Conservation (phyloP, 2,329 filamentous ascomycete genomes). For the Fusarium humuli region DNA sequence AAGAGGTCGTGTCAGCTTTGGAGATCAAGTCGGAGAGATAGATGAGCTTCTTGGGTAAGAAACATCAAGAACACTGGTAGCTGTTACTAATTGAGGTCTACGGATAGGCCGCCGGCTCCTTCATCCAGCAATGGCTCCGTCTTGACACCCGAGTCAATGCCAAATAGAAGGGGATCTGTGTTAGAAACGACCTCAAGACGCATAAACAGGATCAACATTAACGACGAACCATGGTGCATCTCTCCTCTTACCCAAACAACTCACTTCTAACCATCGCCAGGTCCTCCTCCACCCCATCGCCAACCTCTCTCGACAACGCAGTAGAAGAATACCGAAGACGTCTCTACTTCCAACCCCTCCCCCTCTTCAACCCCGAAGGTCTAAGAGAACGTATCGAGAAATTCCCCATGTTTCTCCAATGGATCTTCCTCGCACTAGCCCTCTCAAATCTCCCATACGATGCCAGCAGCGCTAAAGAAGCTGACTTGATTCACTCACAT, state of each 20-base stretch:
- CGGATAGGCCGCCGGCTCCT: not conserved
- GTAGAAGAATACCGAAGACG: constrained; percentile 30
- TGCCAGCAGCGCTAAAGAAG: constrained; percentile 24
- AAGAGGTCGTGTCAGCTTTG: constrained; percentile 5
- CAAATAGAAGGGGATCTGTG: not conserved
- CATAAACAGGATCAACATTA: not conserved
- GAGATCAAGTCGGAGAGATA: constrained; percentile 8
- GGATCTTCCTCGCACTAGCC: constrained; percentile 31
- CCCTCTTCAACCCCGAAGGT: constrained; percentile 26
- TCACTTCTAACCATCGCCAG: not conserved
- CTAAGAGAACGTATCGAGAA: constrained; percentile 8
- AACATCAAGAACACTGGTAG: rapidly evolving
- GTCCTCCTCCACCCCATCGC: constrained; percentile 1
- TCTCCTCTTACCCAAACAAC: rapidly evolving
- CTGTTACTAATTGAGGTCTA: not conserved
- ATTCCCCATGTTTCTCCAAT: constrained; percentile 28
- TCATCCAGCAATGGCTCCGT: constrained; percentile 19
- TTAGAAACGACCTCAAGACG: constrained; percentile 6
- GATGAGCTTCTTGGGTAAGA: constrained; percentile 22
- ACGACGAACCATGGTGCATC: not conserved
- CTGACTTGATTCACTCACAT: constrained; percentile 17
- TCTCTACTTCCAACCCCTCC: constrained; percentile 39
- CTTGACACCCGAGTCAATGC: constrained; percentile 18
- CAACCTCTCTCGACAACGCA: constrained; percentile 17
- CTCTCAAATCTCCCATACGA: constrained; percentile 21